Base-by-base conservation (phyloP, 768 basidiomycete genomes). In the Kwoniella mangroviensis region DNA sequence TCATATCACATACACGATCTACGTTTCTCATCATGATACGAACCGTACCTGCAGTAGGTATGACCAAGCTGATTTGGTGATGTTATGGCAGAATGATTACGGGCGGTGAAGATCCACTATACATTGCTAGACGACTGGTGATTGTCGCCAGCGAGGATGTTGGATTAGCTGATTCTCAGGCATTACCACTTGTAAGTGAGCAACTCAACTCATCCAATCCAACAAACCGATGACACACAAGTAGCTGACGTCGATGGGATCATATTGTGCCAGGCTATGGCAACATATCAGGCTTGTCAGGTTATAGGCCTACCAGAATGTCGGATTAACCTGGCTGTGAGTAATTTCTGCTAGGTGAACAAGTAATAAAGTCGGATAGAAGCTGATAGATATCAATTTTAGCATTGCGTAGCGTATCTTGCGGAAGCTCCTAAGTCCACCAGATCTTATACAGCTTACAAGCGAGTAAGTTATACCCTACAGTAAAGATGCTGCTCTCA, bases 61-160 rank as follows among this genome's bases (percentile, higher is more conserved):
- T 28, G 28, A 28, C 28, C 28, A 17, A 54, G 60, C 67, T 62
- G 24, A 63, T 19, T 4, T 28, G 9, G 34, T n/a, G 40, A 42
- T 10, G 12, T 6, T 11, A 24, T 12, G n/a, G 51, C 43, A 84
- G 91, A 60, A 93, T 93, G 92, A 85, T 93, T 42, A 87, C 85
- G 43, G 90, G 88, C 28, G 92, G 92, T 21, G 92, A 93, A 80
- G 92, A 94, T 81, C 91, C 92, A 3, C 74, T 92, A 57, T 94
- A 83, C 56, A 87, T 93, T 68, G 90, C 89, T 6, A 85, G 91
- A 43, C 85, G 91, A 64, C 87, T 92, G 85, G 85, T 91, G 4
- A 90, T 92, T 7, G 89, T 91, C 73, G 92, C 93, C 2, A 91
- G 91, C 72, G 93, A 94, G 81, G 93, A 94, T 78, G 87, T 94